These are phyloP conservation scores for Ogataea haglerorum DNA, from an alignment of 805 yeast genomes.

Conservation along the genomic window DNA sequence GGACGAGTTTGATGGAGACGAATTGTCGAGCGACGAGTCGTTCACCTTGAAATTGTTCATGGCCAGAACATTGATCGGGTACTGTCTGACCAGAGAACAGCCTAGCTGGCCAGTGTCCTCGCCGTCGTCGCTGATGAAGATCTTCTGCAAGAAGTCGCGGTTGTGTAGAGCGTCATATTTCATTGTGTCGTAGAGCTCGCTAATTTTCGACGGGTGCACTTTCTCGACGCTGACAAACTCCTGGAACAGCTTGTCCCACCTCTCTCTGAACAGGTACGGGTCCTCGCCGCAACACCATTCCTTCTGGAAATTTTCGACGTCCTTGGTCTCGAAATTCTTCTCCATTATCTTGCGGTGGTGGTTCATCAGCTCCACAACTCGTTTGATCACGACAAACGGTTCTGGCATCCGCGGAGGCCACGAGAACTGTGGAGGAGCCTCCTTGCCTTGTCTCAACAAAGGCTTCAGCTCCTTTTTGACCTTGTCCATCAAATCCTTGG, in stretches of 20 bases:
- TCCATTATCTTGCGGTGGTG: constrained; percentile 83
- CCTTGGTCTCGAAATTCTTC: constrained; percentile 65
- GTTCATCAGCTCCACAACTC: constrained; percentile 94
- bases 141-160: constrained; percentile 78
- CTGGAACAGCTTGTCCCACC: constrained; percentile 95
- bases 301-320: constrained; percentile 65
- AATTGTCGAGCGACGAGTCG: constrained; percentile 30
- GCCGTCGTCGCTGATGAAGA: constrained; percentile 62
- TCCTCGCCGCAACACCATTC: constrained; percentile 98
- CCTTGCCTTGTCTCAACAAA: constrained; percentile 87
- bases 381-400: constrained; percentile 87
- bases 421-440: constrained; percentile 95
- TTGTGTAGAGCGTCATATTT: constrained; percentile 97
- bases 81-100: constrained; percentile 59
- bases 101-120: constrained; percentile 41
- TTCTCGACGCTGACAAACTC: constrained; percentile 92
- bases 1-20: constrained; percentile 23
- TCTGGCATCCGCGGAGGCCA: constrained; percentile 99
- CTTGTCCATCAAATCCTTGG: constrained; percentile 95
- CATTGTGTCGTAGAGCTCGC: constrained; percentile 97
- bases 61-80: constrained; percentile 71
- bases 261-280: constrained; percentile 80
- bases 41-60: constrained; percentile 72
- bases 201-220: constrained; percentile 95
- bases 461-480: constrained; percentile 97